phyloP scores from a whole-genome alignment of 2,329 filamentous ascomycete species.

The Spiromastix sp. region DNA sequence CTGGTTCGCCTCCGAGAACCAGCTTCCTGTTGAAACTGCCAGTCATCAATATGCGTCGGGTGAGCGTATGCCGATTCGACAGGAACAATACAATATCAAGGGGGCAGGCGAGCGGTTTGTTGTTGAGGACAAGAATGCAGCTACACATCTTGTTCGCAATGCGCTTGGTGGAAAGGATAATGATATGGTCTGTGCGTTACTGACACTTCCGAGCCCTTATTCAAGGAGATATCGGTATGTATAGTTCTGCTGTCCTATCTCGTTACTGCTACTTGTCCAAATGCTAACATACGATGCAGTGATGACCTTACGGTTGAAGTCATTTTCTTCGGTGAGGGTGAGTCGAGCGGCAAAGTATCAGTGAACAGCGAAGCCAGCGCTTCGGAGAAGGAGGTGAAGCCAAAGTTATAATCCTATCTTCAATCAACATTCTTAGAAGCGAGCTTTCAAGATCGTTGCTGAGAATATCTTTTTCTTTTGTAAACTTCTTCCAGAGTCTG shows the following conservation, averaged over 20 bases:
- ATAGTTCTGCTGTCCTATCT: background rate
- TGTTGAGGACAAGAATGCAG: slow-evolving; percentile 89
- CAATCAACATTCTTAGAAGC: too few relatives aligned
- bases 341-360: slow-evolving; percentile 65
- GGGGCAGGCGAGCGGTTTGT: slow-evolving; percentile 65
- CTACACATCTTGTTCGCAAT: slow-evolving; percentile 90
- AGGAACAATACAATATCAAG: slow-evolving; percentile 82
- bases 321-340: slow-evolving; percentile 86
- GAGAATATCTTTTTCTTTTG: too few relatives aligned
- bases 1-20: slow-evolving; percentile 51
- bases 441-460: too few relatives aligned
- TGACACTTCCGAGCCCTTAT: slow-evolving; percentile 86
- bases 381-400: slow-evolving; percentile 34
- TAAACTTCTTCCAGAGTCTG: too few relatives aligned
- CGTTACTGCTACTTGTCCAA: background rate
- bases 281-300: slow-evolving; percentile 36
- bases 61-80: slow-evolving; percentile 70
- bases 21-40: slow-evolving; percentile 65
- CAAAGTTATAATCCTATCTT: slow-evolving; percentile 44
- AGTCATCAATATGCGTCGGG: slow-evolving; percentile 46
- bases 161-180: slow-evolving; percentile 86
- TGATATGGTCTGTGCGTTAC: slow-evolving; percentile 84
- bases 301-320: slow-evolving; percentile 97
- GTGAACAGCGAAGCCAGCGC: slow-evolving; percentile 83
- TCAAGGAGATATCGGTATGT: slow-evolving; percentile 78